Conservation (phyloP, 148 eudicot genomes). For the Rhododendron ferrugineum region DNA sequence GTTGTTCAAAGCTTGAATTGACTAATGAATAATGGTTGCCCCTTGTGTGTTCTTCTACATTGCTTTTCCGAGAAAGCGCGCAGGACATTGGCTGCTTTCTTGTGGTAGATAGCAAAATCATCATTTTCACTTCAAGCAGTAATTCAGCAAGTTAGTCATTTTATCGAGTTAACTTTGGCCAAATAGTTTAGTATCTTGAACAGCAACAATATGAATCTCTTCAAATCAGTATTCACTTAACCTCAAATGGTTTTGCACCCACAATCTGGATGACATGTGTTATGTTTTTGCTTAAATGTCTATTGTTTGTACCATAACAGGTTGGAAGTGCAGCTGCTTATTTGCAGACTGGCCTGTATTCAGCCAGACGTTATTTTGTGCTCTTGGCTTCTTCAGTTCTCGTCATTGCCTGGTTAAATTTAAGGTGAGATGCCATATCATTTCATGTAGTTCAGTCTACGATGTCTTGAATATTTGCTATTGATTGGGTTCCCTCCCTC, state of each 20-base stretch:
- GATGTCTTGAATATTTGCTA: neutral
- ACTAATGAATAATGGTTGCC: neutral
- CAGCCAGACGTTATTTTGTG: conserved; percentile 43
- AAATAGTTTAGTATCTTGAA: neutral
- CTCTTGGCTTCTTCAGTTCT: conserved; percentile 66
- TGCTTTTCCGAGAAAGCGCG: neutral
- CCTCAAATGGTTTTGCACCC: neutral
- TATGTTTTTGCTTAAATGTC: neutral
- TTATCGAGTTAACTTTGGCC: neutral
- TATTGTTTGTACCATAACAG: conserved; percentile 22
- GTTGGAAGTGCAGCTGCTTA: conserved; percentile 87
- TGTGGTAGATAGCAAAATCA: neutral
- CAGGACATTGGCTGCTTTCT: neutral
- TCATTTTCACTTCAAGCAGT: neutral
- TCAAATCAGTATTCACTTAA: neutral
- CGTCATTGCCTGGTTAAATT: conserved; percentile 84
- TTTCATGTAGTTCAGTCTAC: neutral
- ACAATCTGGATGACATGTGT: neutral
- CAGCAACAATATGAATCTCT: neutral
- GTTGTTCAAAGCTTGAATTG: neutral
- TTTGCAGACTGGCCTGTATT: conserved; percentile 62
- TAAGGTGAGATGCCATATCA: conserved; percentile 47
- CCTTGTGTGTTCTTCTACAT: neutral
- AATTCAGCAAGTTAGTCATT: neutral
- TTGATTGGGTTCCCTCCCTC: neutral